Evolutionary conservation across 371 early-diverging fungal species (phyloP).

Genomic region (Mortierella polycephala): DNA sequence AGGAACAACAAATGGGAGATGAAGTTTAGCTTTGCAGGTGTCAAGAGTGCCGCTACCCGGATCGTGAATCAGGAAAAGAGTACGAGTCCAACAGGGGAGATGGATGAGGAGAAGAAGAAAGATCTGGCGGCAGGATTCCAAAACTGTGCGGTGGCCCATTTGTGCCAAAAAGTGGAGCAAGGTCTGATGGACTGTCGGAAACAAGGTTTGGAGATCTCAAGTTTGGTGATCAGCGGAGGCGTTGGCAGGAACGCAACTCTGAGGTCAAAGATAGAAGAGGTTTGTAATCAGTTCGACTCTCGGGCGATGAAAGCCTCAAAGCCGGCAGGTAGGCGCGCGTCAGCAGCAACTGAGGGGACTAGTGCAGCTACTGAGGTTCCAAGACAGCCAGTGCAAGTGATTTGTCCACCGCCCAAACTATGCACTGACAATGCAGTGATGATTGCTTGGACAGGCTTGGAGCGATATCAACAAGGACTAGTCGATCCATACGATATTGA

Average conservation of each 20-base stretch:
- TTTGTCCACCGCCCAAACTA: conserved; percentile 79
- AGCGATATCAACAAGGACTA: conserved; percentile 69
- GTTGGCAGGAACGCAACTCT: conserved; percentile 80
- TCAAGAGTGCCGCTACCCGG: conserved; percentile 73
- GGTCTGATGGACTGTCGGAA: conserved; percentile 64
- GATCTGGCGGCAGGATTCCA: conserved; percentile 88
- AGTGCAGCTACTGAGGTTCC: conserved; percentile 52
- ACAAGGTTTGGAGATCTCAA: conserved; percentile 57
- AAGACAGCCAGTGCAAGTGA: conserved; percentile 61
- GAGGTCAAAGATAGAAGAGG: conserved; percentile 36
- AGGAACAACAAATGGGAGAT: conserved; percentile 61
- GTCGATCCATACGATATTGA: conserved; percentile 72
- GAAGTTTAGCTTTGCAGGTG: conserved; percentile 83
- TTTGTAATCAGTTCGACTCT: conserved; percentile 22
- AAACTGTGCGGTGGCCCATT: conserved; percentile 68
- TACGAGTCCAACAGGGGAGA: conserved; percentile 5
- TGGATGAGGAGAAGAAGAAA: conserved; percentile 37
- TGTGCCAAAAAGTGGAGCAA: conserved; percentile 73
- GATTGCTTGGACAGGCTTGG: conserved; percentile 90
- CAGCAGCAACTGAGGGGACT: conserved; percentile 56
- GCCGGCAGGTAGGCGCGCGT: conserved; percentile 18
- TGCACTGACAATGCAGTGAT: conserved; percentile 93
- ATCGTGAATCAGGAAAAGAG: conserved; percentile 57
- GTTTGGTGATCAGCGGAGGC: conserved; percentile 86
- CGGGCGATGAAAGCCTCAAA: not conserved